Base-by-base conservation (phyloP, 192 early-diverging fungal species). In the Coemansia javaensis region DNA sequence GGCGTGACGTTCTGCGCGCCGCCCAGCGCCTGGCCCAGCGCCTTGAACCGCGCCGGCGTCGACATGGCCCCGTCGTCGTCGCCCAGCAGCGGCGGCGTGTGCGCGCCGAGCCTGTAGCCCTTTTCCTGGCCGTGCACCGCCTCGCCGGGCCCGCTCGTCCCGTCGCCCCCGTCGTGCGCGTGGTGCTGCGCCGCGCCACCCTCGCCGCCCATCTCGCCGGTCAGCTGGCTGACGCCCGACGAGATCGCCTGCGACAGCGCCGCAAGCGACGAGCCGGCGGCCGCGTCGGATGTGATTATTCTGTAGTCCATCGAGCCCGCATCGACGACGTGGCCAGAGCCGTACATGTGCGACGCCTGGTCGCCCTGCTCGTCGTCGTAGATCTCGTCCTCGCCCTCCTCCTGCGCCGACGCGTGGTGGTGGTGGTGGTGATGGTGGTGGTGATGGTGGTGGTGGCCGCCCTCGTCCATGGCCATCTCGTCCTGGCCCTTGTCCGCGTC, bases 201-300 rank as follows among this genome's bases (percentile, higher is more conserved):
- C 36, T 32, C 45, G 21, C 27, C 17, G 6, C 24, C 30, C 30
- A 56, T 32, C 24, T 56, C 61, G 40, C 47, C 30, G 2, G 47
- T 46, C 22, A 56, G 34, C 25, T 47, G 61, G 21, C 37, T 49
- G 15, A 64, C 62, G 50, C 45, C 57, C 20, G 66, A 69, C n/a
- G 66, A 47, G 31, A 70, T 63, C 8, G 37, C 66, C 31, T 49
- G 66, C 24, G 66, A 58, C 31, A 70, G 60, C 7, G 66, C 66
- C 12, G 33, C 55, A 17, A 70, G 59, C 16, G 66, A 70, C 12
- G 66, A 63, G 41, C 44, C 58, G 24, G 37, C 59, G 16, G 32
- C 53, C 4, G 50, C 66, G 16, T 53, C 58, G 2, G 50, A 50
- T 7, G 51, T 44, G 20, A 69, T 62, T 40, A 69, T 62, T 9